A percentile compares a stretch with the other conserved stretches of the same genome.
These are phyloP conservation scores for Trichophyton benhamiae DNA, from an alignment of 2,329 filamentous ascomycete genomes.

Conservation along the genomic window DNA sequence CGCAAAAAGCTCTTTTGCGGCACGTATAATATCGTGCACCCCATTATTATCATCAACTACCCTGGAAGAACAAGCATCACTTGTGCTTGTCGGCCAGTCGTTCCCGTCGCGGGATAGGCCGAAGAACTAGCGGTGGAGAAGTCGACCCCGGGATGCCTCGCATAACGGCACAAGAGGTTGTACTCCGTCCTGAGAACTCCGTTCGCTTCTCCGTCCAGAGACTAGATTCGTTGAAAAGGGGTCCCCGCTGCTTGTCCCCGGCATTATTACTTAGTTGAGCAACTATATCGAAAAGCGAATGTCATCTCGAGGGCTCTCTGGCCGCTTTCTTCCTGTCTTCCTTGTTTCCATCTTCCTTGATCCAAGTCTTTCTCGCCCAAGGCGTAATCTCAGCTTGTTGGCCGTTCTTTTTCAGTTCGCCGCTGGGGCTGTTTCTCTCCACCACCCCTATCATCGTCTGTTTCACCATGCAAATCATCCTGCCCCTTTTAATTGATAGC, in stretches of 20 bases:
- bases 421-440: no score
- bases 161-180: neutral
- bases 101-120: constrained; percentile 1
- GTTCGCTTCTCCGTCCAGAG: neutral
- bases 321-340: neutral
- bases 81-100: neutral
- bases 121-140: constrained; percentile 7
- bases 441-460: neutral
- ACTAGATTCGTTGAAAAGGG: neutral
- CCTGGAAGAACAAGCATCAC: neutral
- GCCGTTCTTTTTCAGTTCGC: no score
- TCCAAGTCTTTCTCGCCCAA: neutral
- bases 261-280: neutral
- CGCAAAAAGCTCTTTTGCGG: neutral
- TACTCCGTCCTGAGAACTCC: neutral
- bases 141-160: neutral
- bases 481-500: constrained; percentile 3
- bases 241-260: neutral
- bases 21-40: neutral
- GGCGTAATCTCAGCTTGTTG: neutral
- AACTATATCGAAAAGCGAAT: no score
- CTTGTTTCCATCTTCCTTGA: neutral
- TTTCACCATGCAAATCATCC: constrained; percentile 1
- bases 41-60: neutral
- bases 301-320: no score